Conservation (phyloP, 139 green algal genomes). For the Chlorella sp. region DNA sequence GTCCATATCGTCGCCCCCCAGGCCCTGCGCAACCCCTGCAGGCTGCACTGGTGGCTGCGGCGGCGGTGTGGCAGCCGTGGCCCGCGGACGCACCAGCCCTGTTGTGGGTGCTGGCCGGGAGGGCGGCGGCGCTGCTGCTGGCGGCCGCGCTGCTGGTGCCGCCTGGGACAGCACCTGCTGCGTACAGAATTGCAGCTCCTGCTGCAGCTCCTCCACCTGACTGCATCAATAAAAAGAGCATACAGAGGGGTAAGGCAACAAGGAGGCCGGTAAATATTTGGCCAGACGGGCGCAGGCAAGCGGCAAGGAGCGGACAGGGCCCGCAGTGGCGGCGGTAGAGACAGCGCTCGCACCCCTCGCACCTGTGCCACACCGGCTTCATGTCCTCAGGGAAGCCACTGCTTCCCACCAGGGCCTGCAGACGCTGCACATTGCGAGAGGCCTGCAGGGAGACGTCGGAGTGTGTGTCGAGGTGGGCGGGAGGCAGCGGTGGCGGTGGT, state of each 20-base stretch:
- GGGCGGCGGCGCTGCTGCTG: not conserved
- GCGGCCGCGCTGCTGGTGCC: not conserved
- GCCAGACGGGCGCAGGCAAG: not conserved
- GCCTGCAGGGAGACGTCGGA: not conserved
- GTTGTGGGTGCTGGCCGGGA: not conserved
- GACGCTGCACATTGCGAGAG: conserved; percentile 9
- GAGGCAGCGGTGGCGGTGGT: not conserved
- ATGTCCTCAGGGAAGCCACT: not conserved
- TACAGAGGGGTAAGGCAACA: too few relatives aligned
- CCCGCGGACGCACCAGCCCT: not conserved
- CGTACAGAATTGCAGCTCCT: conserved; percentile 37
- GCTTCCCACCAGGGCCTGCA: conserved; percentile 12
- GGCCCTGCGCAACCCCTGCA: not conserved
- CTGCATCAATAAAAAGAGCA: not conserved
- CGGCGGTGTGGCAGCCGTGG: not conserved
- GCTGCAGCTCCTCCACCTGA: conserved; percentile 46
- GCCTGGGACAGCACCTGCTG: not conserved
- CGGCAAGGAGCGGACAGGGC: not conserved
- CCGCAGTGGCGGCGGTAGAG: not conserved
- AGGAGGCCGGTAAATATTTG: too few relatives aligned
- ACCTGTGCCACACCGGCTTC: conserved; percentile 35
- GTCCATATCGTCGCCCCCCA: not conserved
- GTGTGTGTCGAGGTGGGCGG: not conserved
- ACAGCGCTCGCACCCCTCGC: not conserved
- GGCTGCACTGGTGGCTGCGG: not conserved